A percentile compares a stretch with the other conserved stretches of the same genome.
Evolutionary conservation across 176 grass and related monocot species (phyloP).

Genomic region (Alloteropsis semialata): DNA sequence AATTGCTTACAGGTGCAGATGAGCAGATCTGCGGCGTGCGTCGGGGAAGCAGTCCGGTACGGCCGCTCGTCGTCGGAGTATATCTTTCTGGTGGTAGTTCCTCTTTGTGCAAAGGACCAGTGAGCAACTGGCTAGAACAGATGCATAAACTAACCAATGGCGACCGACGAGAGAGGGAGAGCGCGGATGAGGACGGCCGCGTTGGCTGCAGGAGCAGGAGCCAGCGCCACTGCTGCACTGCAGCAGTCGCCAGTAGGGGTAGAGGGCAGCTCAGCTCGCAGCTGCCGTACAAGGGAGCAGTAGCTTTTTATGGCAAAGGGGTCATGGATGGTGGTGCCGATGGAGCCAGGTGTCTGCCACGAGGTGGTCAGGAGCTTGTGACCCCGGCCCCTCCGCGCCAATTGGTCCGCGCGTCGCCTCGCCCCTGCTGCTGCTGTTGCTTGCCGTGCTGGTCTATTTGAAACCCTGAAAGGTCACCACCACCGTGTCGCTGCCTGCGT

Average conservation of each 20-base stretch:
- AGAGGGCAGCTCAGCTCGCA: not conserved
- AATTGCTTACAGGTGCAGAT: slow-evolving; percentile 49
- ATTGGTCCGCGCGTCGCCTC: slow-evolving; percentile 30
- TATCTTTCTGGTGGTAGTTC: not conserved
- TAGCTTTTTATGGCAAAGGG: slow-evolving; percentile 22
- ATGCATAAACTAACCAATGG: not conserved
- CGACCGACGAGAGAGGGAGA: not conserved
- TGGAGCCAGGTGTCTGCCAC: slow-evolving; percentile 31
- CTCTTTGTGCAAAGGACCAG: slow-evolving; percentile 37
- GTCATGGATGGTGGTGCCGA: not conserved
- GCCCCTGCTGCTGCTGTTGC: not conserved
- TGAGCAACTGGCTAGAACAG: slow-evolving; percentile 20
- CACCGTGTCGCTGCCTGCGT: not conserved
- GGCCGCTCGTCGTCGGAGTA: not conserved
- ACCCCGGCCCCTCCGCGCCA: not conserved
- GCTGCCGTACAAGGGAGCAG: not conserved
- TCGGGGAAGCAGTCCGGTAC: not conserved
- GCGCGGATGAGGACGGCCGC: not conserved
- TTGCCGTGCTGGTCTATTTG: not conserved
- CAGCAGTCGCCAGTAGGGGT: not conserved
- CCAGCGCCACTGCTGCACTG: not conserved
- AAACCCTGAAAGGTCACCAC: not conserved
- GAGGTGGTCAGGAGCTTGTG: not conserved
- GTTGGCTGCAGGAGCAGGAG: not conserved
- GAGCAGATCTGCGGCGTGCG: not conserved